Percentiles rank a stretch among this genome's conserved stretches.
Evolutionary conservation across 371 early-diverging fungal species (phyloP).

Genomic region (Haplosporangium sp.): DNA sequence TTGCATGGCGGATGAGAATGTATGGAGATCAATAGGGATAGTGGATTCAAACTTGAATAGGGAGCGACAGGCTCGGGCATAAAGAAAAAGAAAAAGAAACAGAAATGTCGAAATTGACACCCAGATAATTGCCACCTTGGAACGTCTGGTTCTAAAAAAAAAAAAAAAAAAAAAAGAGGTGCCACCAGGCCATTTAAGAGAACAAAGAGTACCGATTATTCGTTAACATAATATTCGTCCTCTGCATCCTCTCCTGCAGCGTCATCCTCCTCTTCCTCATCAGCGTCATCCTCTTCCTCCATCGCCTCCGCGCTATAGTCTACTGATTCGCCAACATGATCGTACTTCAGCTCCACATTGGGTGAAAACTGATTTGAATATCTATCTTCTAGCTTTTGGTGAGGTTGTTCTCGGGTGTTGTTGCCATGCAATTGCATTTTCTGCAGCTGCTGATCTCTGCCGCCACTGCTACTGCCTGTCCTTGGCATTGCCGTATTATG

Average conservation of each 20-base stretch:
- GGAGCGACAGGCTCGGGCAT: too few relatives aligned
- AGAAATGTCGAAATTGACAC: too few relatives aligned
- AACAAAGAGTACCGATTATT: constrained; percentile 5
- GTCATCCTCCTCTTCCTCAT: constrained; percentile 14
- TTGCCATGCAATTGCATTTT: not conserved
- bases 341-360: constrained; percentile 15
- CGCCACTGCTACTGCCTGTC: not conserved
- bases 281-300: constrained; percentile 2
- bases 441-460: not conserved
- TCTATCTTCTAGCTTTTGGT: not conserved
- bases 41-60: too few relatives aligned
- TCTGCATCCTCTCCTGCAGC: constrained; percentile 11
- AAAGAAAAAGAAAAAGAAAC: too few relatives aligned
- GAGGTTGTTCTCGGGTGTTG: not conserved
- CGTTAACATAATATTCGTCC: constrained; percentile 21
- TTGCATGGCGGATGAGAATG: too few relatives aligned
- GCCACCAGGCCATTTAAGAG: too few relatives aligned
- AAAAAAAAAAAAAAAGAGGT: not conserved
- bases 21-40: too few relatives aligned
- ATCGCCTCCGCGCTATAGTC: constrained; percentile 4
- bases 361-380: too few relatives aligned
- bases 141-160: not conserved
- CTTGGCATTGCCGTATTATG: too few relatives aligned
- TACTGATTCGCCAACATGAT: constrained; percentile 1
- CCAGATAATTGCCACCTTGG: constrained; percentile 8